These are phyloP conservation scores for Aspergillus kassunensis DNA, from an alignment of 495 filamentous ascomycete species.

Conservation along the genomic window DNA sequence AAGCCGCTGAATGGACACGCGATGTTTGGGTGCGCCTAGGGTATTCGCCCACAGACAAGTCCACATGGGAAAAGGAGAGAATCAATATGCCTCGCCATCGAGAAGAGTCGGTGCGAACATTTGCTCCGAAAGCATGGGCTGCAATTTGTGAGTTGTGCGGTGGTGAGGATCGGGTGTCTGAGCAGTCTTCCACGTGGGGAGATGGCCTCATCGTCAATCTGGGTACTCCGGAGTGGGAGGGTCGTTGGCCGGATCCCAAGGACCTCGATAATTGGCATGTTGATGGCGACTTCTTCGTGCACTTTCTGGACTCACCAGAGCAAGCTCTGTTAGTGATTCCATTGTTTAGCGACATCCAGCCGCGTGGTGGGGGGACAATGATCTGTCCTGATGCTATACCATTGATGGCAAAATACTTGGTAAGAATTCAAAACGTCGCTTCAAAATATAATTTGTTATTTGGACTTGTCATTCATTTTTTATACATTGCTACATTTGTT, in stretches of 20 bases:
- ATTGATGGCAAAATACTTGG: conserved; percentile 53
- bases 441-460: too few relatives aligned
- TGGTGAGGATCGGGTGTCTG: conserved; percentile 55
- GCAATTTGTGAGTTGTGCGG: conserved; percentile 69
- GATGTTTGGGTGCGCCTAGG: conserved; percentile 68
- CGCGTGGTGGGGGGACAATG: conserved; percentile 64
- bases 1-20: conserved; percentile 52
- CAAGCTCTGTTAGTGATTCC: conserved; percentile 69
- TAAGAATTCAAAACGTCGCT: conserved; percentile 6
- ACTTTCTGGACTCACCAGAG: conserved; percentile 70
- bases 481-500: too few relatives aligned
- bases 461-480: neutral
- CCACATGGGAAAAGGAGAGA: conserved; percentile 59
- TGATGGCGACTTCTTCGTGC: conserved; percentile 73
- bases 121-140: conserved; percentile 65
- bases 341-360: conserved; percentile 60
- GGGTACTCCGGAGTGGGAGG: conserved; percentile 53
- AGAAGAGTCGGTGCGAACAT: conserved; percentile 48
- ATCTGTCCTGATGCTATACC: conserved; percentile 58
- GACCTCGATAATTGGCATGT: conserved; percentile 66
- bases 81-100: conserved; percentile 63
- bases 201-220: conserved; percentile 74
- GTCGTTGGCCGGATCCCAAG: conserved; percentile 42
- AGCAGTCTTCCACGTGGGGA: conserved; percentile 52
- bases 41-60: conserved; percentile 60